These are phyloP conservation scores for Backusella parvicylindrica DNA, from an alignment of 192 early-diverging fungal genomes.

Conservation along the genomic window DNA sequence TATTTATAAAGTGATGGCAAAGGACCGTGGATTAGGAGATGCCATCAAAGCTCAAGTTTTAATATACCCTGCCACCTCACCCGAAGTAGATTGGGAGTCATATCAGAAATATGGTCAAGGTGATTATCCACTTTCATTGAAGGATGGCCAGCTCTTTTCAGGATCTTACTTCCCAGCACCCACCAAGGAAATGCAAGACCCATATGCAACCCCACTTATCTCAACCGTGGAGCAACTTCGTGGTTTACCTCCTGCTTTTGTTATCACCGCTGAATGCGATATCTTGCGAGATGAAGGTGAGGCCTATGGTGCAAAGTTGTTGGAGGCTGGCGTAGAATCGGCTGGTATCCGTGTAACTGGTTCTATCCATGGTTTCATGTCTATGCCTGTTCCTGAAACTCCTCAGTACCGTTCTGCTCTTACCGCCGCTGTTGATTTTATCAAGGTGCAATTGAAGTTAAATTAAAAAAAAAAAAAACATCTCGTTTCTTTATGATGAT, in stretches of 20 bases:
- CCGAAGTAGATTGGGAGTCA: conserved; percentile 5
- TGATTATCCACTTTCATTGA: not conserved
- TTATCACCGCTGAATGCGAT: conserved; percentile 23
- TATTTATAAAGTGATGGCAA: conserved; percentile 8
- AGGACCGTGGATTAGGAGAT: not conserved
- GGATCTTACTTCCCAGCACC: not conserved
- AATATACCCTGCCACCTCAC: conserved; percentile 11
- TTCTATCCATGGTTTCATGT: conserved; percentile 15
- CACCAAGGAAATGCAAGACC: not conserved
- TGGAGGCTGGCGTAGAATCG: conserved; percentile 14
- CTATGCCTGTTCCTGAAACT: conserved; percentile 2
- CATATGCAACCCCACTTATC: not conserved
- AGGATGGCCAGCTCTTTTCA: not conserved
- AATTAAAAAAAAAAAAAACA: not conserved
- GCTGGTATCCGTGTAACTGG: conserved; percentile 24
- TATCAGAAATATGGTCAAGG: conserved; percentile 12
- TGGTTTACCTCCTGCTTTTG: conserved; percentile 17
- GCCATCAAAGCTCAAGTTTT: not conserved
- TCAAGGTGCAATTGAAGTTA: not conserved
- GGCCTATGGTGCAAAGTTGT: conserved; percentile 9
- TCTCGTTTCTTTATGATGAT: not conserved
- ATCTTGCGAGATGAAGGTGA: conserved; percentile 28
- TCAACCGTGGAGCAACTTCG: conserved; percentile 2
- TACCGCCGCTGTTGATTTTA: not conserved
- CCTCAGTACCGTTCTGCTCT: not conserved